phyloP scores from a whole-genome alignment of 164 flowering plant species.

The Kalanchoe fedtschenkoi region DNA sequence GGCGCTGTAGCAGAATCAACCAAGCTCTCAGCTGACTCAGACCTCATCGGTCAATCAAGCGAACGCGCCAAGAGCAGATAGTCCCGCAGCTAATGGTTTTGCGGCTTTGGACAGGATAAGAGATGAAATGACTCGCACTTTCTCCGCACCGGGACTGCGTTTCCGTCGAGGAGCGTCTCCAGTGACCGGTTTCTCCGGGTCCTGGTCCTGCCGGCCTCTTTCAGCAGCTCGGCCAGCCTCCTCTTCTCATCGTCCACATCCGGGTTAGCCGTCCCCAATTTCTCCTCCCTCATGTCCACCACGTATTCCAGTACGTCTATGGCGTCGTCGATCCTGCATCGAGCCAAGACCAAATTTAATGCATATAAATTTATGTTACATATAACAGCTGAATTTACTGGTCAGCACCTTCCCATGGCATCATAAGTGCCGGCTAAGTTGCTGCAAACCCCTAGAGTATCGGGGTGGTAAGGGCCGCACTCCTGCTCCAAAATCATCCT shows the following conservation, averaged over 20 bases:
- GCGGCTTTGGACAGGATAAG: too few species aligned
- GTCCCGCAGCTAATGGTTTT: too few species aligned
- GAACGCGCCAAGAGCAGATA: too few species aligned
- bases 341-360: neutral
- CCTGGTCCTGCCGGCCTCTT: conserved; percentile 26
- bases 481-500: conserved; percentile 24
- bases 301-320: conserved; percentile 30
- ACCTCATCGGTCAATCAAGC: too few species aligned
- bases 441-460: conserved; percentile 35
- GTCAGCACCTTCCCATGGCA: conserved; percentile 33
- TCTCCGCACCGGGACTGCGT: conserved; percentile 11
- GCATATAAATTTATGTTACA: neutral
- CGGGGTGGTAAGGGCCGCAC: conserved; percentile 25
- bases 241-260: conserved; percentile 31
- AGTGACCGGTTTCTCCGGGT: conserved; percentile 25
- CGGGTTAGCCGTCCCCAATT: conserved; percentile 38
- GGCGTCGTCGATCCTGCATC: conserved; percentile 28
- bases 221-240: conserved; percentile 27
- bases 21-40: neutral
- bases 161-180: conserved; percentile 23
- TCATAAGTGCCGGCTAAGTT: conserved; percentile 41
- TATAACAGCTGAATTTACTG: neutral
- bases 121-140: too few species aligned
- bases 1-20: neutral
- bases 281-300: conserved; percentile 32